These are phyloP conservation scores for Citrus sp. DNA, from an alignment of 345 rosid genomes.

Conservation along the genomic window DNA sequence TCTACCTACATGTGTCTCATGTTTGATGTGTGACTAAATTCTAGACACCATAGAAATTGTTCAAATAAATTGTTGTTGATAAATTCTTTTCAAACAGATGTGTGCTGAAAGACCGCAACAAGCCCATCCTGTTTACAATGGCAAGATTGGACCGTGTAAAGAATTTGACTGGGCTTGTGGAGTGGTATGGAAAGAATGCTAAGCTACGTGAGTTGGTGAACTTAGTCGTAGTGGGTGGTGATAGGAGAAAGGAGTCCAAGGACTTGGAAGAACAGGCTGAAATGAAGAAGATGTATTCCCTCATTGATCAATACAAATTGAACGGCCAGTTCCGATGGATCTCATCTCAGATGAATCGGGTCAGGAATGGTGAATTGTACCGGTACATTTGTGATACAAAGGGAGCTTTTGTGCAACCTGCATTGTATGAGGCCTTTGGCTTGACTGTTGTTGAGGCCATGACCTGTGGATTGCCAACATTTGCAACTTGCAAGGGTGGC, in stretches of 20 bases:
- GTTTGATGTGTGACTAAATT: too few relatives aligned
- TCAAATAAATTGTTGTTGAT: background rate
- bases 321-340: constrained; percentile 89
- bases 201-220: constrained; percentile 68
- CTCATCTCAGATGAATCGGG: constrained; percentile 87
- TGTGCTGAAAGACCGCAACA: constrained; percentile 71
- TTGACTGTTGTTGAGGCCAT: constrained; percentile 89
- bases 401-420: constrained; percentile 95
- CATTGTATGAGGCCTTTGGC: constrained; percentile 80
- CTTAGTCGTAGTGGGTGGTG: constrained; percentile 92
- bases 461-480: constrained; percentile 86
- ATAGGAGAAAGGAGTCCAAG: constrained; percentile 84
- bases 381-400: constrained; percentile 72
- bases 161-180: constrained; percentile 81
- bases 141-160: constrained; percentile 95
- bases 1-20: background rate
- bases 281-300: constrained; percentile 79
- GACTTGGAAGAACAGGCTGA: constrained; percentile 91
- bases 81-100: constrained; percentile 38
- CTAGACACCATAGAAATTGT: background rate
- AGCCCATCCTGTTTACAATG: constrained; percentile 91
- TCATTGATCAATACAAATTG: constrained; percentile 60
- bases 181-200: constrained; percentile 86
- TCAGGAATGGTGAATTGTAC: constrained; percentile 80
- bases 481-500: constrained; percentile 88